Evolutionary conservation across 2,329 filamentous ascomycete genomes (phyloP), one percentile per base, ranked within the genome.

Genomic region (Hypoxylon sp.): DNA sequence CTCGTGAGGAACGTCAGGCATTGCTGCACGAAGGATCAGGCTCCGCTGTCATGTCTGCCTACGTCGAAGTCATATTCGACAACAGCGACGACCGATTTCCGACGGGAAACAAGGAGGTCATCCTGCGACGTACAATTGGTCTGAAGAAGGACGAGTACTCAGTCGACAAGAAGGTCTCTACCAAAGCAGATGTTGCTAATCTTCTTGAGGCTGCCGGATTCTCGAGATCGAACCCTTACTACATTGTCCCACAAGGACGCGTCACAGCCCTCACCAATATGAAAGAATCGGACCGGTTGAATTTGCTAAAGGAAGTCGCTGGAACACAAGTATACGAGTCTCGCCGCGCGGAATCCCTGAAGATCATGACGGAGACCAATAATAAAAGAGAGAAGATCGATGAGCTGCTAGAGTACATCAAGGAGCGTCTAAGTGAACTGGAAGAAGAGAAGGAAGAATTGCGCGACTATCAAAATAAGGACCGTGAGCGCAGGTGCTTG

Each of bases 81-180:
- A 99, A 99, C 70, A 90, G 84, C 64, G 93, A 99, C 70, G 91
- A 95, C 64, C 90, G 94, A 64, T 97, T 99, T 67, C 91, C 91
- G 25, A 97, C 91, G 7, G 90, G 90, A 62, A 94, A 91, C 68
- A 88, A 91, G 53, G 93, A 99, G 70, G 84, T 97, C 36, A 87
- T 94, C 30, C 77, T 99, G 51, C 89, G 95, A 56, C 89, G 94
- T 32, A 97, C 94, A 0, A 99, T 99, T 70, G 94, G 93, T 42
- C 80, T 93, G 58, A 97, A 99, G 75, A 99, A 99, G 75, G 94
- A 99, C 70, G 94, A 99, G 76, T 99, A 97, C 71, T 96, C 93
- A 1, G 83, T 99, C 20, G 94, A 99, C 73, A 90, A 92, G 69
- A 99, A 97, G 76, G 96, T 96, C 61, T 90, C 92, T 23, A 96